Conservation (phyloP, 768 basidiomycete species). For the Boletellus sp. region DNA sequence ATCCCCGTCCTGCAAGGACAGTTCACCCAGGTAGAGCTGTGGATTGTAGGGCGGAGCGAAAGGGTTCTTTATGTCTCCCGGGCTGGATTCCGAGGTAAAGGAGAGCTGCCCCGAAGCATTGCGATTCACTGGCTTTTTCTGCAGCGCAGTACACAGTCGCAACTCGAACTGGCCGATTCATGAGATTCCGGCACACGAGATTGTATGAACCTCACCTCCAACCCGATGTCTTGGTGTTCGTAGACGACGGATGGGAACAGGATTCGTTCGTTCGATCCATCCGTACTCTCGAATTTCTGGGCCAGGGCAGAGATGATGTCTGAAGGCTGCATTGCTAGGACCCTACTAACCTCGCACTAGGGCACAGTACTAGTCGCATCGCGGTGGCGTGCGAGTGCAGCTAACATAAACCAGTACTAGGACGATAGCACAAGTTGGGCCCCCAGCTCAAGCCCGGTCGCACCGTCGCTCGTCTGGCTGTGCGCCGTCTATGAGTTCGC, state of each 20-base stretch:
- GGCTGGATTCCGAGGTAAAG: slow-evolving; percentile 21
- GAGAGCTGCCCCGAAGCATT: slow-evolving; percentile 39
- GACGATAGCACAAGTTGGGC: background rate
- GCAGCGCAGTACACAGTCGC: slow-evolving; percentile 78
- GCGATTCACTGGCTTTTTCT: slow-evolving; percentile 64
- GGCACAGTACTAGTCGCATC: too few relatives aligned
- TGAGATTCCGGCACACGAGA: background rate
- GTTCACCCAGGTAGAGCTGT: slow-evolving; percentile 71
- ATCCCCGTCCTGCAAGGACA: slow-evolving; percentile 48
- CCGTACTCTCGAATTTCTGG: slow-evolving; percentile 54
- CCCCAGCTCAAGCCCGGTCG: slow-evolving; percentile 47
- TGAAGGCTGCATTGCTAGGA: slow-evolving; percentile 22
- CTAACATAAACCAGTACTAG: background rate
- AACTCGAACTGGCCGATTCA: slow-evolving; percentile 67
- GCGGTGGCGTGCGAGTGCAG: slow-evolving; percentile 12
- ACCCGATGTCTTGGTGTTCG: slow-evolving; percentile 54
- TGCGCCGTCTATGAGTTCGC: slow-evolving; percentile 66
- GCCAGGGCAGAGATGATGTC: slow-evolving; percentile 57
- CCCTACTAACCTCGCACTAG: background rate
- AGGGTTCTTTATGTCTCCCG: slow-evolving; percentile 48
- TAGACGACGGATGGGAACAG: slow-evolving; percentile 75
- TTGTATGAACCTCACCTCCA: slow-evolving; percentile 49
- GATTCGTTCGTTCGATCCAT: slow-evolving; percentile 60
- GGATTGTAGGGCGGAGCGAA: slow-evolving; percentile 85
- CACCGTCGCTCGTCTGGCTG: slow-evolving; percentile 59